Percentiles rank a stretch among this genome's conserved stretches.
These are phyloP conservation scores for Asparagopsis taxiformis DNA, from an alignment of 31 red algal genomes.

Conservation along the genomic window DNA sequence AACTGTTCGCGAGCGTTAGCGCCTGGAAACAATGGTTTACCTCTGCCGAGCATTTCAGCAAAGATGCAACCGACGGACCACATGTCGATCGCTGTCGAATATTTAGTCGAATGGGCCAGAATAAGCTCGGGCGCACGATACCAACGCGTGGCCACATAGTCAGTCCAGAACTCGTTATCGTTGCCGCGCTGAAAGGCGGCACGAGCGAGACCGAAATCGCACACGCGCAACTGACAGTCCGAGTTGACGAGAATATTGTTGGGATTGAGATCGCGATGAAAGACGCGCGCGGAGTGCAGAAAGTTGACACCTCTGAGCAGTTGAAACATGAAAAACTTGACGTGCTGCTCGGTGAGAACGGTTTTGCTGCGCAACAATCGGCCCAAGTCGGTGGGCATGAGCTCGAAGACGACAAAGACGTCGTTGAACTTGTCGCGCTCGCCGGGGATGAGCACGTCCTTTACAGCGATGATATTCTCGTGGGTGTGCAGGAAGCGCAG, in stretches of 20 bases:
- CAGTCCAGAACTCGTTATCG: conserved; percentile 71
- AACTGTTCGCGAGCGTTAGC: conserved; percentile 71
- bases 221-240: conserved; percentile 51
- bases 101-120: conserved; percentile 58
- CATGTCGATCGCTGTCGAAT: conserved; percentile 85
- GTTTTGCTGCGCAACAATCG: conserved; percentile 47
- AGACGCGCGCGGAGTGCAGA: conserved; percentile 59
- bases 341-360: conserved; percentile 45
- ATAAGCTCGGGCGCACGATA: conserved; percentile 92
- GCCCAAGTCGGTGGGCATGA: conserved; percentile 83
- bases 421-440: conserved; percentile 63
- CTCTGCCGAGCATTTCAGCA: conserved; percentile 67
- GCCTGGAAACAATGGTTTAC: conserved; percentile 78
- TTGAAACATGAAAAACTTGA: conserved; percentile 90
- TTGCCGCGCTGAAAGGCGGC: conserved; percentile 61
- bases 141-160: conserved; percentile 91
- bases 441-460: conserved; percentile 63
- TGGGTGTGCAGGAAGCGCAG: conserved; percentile 69
- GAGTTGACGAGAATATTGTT: conserved; percentile 72
- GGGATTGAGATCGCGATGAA: conserved; percentile 73
- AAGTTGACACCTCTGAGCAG: conserved; percentile 72
- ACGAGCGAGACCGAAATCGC: conserved; percentile 61
- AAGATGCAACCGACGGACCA: conserved; percentile 88
- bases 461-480: conserved; percentile 81
- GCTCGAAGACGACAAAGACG: conserved; percentile 87